Conservation (phyloP, 139 green algal genomes). For the Picochlorum sp. region DNA sequence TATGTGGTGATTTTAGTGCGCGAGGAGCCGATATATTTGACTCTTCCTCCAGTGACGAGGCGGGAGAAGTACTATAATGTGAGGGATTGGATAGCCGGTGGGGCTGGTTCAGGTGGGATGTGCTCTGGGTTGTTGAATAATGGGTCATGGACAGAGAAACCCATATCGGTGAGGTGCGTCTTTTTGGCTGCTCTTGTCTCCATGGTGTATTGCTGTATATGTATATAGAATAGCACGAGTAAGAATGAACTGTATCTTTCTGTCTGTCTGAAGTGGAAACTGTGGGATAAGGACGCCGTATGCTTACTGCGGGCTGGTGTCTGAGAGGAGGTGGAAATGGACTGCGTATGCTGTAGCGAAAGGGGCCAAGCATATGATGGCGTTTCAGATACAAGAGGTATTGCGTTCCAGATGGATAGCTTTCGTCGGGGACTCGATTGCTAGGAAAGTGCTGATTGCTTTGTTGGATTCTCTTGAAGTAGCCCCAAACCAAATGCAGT, state of each 20-base stretch:
- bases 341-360: not conserved
- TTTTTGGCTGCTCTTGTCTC: no score
- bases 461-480: not conserved
- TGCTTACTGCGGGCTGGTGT: not conserved
- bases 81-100: no score
- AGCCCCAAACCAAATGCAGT: not conserved
- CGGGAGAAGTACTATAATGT: no score
- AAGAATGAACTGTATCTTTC: not conserved
- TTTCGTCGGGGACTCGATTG: conserved; percentile 2
- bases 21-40: no score
- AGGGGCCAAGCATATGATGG: not conserved
- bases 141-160: no score
- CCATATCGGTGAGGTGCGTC: no score
- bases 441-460: not conserved
- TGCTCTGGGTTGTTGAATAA: no score
- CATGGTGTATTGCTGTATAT: not conserved
- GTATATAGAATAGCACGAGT: not conserved
- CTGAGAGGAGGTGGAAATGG: not conserved
- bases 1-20: no score
- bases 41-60: no score
- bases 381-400: not conserved
- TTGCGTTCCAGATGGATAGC: not conserved
- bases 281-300: no score
- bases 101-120: no score
- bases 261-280: no score